phyloP scores from a whole-genome alignment of 2,329 filamentous ascomycete species.

The Trichoderma sp. region DNA sequence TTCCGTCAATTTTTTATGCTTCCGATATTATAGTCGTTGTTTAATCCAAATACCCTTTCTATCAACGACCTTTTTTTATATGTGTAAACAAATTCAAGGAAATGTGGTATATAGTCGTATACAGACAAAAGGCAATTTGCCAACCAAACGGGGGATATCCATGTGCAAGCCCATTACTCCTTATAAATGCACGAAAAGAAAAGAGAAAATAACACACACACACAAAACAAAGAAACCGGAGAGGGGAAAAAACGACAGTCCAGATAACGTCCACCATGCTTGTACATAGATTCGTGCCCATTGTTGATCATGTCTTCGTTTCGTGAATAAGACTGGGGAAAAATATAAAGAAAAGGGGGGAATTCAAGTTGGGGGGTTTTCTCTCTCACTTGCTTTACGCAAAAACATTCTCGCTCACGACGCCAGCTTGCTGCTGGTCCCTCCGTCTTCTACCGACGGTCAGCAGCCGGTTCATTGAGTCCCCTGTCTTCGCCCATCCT shows the following conservation, averaged over 20 bases:
- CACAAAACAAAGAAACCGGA: not conserved
- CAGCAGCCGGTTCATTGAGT: constrained; percentile 27
- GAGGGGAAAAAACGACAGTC: not conserved
- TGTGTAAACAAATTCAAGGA: not conserved
- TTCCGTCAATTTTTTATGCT: not conserved
- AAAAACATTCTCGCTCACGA: constrained; percentile 29
- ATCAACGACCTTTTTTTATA: not conserved
- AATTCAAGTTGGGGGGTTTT: not conserved
- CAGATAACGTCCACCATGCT: constrained; percentile 11
- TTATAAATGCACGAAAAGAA: not conserved
- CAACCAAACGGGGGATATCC: constrained; percentile 5
- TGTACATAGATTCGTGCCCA: constrained; percentile 15
- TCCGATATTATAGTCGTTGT: not conserved
- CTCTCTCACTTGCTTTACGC: not conserved
- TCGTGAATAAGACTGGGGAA: not conserved
- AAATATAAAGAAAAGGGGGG: not conserved
- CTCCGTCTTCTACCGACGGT: constrained; percentile 28
- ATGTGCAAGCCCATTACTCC: not conserved
- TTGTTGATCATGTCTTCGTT: constrained; percentile 15
- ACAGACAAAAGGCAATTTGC: not conserved
- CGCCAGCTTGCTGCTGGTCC: constrained; percentile 35
- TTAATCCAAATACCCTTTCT: not conserved
- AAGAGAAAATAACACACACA: not conserved
- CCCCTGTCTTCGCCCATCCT: constrained; percentile 23
- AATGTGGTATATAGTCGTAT: constrained; percentile 7